Percentiles rank a stretch among this genome's conserved stretches.
These are phyloP conservation scores for Sicyos baderoa DNA, from an alignment of 306 rosid species.

Conservation along the genomic window DNA sequence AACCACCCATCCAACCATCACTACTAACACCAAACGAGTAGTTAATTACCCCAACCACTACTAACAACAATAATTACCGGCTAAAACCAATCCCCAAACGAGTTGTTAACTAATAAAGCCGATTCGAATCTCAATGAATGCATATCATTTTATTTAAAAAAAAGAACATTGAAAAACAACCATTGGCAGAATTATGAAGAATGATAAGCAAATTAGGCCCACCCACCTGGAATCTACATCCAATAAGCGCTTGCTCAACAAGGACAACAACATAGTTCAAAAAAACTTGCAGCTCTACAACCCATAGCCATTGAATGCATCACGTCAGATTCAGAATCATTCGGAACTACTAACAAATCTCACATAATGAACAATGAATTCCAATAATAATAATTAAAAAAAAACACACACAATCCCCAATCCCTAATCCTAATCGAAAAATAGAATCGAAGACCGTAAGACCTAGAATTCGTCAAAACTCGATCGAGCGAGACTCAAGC, in stretches of 20 bases:
- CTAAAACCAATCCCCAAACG: no score
- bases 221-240: slow-evolving; percentile 91
- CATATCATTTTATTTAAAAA: background rate
- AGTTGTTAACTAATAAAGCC: no score
- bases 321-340: slow-evolving; percentile 12
- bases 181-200: background rate
- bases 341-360: background rate
- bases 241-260: slow-evolving; percentile 84
- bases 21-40: no score
- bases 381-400: no score
- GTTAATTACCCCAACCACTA: no score
- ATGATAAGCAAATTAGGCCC: background rate
- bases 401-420: no score
- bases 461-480: slow-evolving; percentile 31
- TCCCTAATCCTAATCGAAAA: no score
- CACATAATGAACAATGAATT: no score
- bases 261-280: slow-evolving; percentile 95
- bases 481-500: slow-evolving; percentile 26
- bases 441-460: slow-evolving; percentile 13
- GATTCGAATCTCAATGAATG: background rate
- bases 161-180: background rate
- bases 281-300: slow-evolving; percentile 24
- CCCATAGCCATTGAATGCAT: slow-evolving; percentile 15
- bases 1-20: no score
- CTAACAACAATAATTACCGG: no score